Conservation (phyloP, 306 rosid genomes). For the Gleditsia sinensis region DNA sequence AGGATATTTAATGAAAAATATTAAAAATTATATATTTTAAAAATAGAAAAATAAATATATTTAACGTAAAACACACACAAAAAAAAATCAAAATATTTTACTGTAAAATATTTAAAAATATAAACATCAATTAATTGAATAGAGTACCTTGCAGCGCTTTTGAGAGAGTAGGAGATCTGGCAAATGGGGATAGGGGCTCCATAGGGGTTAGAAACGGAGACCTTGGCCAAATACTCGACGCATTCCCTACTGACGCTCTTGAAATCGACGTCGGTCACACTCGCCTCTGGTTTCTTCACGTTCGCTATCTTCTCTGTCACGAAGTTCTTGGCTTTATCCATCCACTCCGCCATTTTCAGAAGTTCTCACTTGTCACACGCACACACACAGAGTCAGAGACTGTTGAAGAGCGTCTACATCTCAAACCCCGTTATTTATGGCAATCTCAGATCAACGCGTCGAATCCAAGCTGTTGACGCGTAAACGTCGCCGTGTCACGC, state of each 20-base stretch:
- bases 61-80: too few species aligned
- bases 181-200: conserved; percentile 57
- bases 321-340: conserved; percentile 64
- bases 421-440: too few species aligned
- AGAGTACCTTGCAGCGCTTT: conserved; percentile 51
- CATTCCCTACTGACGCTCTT: conserved; percentile 41
- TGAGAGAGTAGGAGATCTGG: conserved; percentile 72
- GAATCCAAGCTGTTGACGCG: neutral
- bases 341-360: conserved; percentile 56
- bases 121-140: too few species aligned
- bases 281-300: conserved; percentile 73
- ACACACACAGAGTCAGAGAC: too few species aligned
- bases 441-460: too few species aligned
- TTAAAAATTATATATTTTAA: too few species aligned
- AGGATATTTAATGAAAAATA: too few species aligned
- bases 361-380: too few species aligned
- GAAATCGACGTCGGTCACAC: conserved; percentile 67
- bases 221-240: conserved; percentile 57
- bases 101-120: too few species aligned
- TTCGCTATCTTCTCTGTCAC: conserved; percentile 48
- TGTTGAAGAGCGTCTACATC: too few species aligned
- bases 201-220: conserved; percentile 55
- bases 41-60: too few species aligned
- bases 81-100: too few species aligned
- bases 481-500: neutral